These are phyloP conservation scores for Fusarium ambrosium DNA, from an alignment of 2,329 filamentous ascomycete species.

Conservation along the genomic window DNA sequence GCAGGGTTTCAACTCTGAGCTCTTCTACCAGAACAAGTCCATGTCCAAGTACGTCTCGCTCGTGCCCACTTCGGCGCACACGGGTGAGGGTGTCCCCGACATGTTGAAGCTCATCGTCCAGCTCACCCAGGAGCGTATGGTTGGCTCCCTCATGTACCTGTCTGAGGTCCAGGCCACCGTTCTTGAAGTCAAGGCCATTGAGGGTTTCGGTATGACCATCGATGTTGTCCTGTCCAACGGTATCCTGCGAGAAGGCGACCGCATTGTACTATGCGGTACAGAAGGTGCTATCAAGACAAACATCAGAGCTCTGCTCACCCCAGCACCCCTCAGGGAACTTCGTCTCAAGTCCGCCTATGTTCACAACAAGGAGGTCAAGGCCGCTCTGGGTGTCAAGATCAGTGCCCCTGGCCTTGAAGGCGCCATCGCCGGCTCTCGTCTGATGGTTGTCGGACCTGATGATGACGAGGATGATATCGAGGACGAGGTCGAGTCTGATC, in stretches of 20 bases:
- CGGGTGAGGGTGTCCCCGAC: conserved; percentile 98
- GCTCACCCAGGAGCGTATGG: conserved; percentile 97
- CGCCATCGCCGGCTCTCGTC: conserved; percentile 94
- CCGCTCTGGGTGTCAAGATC: conserved; percentile 98
- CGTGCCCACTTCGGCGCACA: conserved; percentile 96
- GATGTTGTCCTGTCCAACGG: conserved; percentile 97
- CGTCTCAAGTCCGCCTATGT: conserved; percentile 97
- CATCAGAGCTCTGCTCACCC: conserved; percentile 92
- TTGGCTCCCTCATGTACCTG: conserved; percentile 96
- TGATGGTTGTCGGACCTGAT: conserved; percentile 93
- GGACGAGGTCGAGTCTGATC: conserved; percentile 95
- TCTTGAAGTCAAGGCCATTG: conserved; percentile 98
- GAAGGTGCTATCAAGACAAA: conserved; percentile 96
- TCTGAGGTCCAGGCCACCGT: conserved; percentile 98
- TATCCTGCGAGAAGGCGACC: conserved; percentile 92
- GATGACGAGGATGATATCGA: conserved; percentile 97
- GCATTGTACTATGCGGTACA: conserved; percentile 95
- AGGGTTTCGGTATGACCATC: conserved; percentile 98
- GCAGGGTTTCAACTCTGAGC: conserved; percentile 97
- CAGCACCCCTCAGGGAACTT: conserved; percentile 91
- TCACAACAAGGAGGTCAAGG: conserved; percentile 99
- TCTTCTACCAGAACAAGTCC: conserved; percentile 98
- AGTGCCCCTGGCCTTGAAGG: conserved; percentile 95
- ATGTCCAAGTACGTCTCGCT: conserved; percentile 96
- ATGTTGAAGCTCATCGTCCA: conserved; percentile 96